phyloP scores from a whole-genome alignment of 805 yeast species.

The Hanseniaspora jakobsenii region DNA sequence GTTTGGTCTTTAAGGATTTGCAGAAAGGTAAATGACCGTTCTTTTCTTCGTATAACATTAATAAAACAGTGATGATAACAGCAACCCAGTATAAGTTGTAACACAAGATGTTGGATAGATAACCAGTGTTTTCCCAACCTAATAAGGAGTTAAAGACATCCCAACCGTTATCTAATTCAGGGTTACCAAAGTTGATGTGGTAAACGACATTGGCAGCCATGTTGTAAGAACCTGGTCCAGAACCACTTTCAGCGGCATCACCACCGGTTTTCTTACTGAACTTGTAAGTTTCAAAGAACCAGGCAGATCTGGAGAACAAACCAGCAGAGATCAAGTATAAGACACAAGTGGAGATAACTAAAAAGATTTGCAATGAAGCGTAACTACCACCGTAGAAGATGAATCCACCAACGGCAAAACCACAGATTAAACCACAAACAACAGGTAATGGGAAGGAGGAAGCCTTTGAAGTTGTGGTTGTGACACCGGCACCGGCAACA shows the following conservation, averaged over 20 bases:
- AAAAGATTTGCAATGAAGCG: slow-evolving; percentile 74
- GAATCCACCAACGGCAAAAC: slow-evolving; percentile 54
- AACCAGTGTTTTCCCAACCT: slow-evolving; percentile 97
- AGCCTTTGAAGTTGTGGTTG: slow-evolving; percentile 41
- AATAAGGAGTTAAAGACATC: slow-evolving; percentile 86
- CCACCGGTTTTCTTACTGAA: slow-evolving; percentile 70
- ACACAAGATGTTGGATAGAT: slow-evolving; percentile 79
- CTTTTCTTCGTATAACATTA: slow-evolving; percentile 76
- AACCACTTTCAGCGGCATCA: slow-evolving; percentile 85
- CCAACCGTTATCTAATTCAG: slow-evolving; percentile 88
- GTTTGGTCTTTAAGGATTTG: slow-evolving; percentile 36
- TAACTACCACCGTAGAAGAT: slow-evolving; percentile 74
- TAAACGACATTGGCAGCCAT: slow-evolving; percentile 58
- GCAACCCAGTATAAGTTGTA: slow-evolving; percentile 83
- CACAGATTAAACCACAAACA: slow-evolving; percentile 70
- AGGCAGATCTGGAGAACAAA: slow-evolving; percentile 81
- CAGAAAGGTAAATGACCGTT: slow-evolving; percentile 66
- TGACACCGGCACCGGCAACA: slow-evolving; percentile 88
- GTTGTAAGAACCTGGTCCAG: slow-evolving; percentile 92
- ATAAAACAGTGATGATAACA: slow-evolving; percentile 40
- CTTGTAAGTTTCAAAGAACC: slow-evolving; percentile 68
- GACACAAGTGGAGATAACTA: slow-evolving; percentile 77
- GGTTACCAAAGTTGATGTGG: slow-evolving; percentile 97
- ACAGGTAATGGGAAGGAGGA: slow-evolving; percentile 89
- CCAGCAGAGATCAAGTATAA: slow-evolving; percentile 86